Percentiles rank a stretch among this genome's conserved stretches.
phyloP scores from a whole-genome alignment of 495 filamentous ascomycete species.

The Stereocaulon alpinum region DNA sequence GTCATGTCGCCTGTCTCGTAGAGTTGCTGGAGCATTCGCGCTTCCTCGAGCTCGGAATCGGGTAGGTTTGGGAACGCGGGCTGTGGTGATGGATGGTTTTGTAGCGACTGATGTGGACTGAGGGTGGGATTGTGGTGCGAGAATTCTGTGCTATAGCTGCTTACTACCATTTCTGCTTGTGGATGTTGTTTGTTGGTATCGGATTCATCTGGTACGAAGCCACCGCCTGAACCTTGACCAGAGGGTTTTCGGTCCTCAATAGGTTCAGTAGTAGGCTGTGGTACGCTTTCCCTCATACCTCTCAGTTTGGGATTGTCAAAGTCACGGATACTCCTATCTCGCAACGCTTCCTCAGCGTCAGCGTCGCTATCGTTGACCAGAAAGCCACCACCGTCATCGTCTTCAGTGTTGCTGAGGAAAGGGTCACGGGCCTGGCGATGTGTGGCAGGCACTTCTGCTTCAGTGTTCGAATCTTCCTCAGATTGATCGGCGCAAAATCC shows the following conservation, averaged over 20 bases:
- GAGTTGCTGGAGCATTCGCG: constrained; percentile 10
- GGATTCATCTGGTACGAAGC: neutral
- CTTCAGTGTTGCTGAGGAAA: constrained; percentile 6
- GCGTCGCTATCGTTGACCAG: neutral
- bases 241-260: neutral
- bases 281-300: neutral
- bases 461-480: neutral
- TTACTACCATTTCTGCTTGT: neutral
- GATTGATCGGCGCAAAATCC: neutral
- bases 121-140: neutral
- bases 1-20: neutral
- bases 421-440: neutral
- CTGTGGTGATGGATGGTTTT: neutral
- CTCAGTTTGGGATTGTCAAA: neutral
- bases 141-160: neutral
- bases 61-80: constrained; percentile 19
- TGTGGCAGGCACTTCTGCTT: neutral
- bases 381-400: constrained; percentile 12
- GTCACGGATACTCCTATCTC: neutral
- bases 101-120: neutral
- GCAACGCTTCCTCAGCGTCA: constrained; percentile 11
- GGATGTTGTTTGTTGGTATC: neutral
- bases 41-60: constrained; percentile 20
- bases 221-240: neutral
- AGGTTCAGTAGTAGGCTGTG: neutral